phyloP scores from a whole-genome alignment of 1,284 basidiomycete species.

The Pseudozyma pruni region DNA sequence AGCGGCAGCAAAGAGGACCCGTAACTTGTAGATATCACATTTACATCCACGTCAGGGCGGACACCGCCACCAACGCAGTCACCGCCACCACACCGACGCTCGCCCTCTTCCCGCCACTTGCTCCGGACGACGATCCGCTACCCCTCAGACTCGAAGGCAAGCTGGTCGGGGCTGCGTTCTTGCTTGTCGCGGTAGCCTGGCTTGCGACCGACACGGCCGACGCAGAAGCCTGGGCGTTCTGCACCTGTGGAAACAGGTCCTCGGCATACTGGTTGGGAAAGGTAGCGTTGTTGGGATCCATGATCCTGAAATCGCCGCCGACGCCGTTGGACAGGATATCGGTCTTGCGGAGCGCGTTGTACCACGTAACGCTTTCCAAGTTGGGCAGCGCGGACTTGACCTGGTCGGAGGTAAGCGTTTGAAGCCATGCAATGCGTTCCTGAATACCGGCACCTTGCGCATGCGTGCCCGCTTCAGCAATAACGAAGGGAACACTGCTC shows the following conservation, averaged over 20 bases:
- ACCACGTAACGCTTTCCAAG: conserved; percentile 65
- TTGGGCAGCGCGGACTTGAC: conserved; percentile 58
- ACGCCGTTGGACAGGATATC: conserved; percentile 43
- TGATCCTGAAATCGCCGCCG: conserved; percentile 42
- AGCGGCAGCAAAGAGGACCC: not conserved
- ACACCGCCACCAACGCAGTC: conserved; percentile 20
- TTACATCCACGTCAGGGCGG: conserved; percentile 19
- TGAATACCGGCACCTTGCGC: conserved; percentile 19
- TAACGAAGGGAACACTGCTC: conserved; percentile 61
- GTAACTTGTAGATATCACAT: not conserved
- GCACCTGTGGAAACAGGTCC: conserved; percentile 19
- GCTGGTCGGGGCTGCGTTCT: conserved; percentile 6
- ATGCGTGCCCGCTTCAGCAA: conserved; percentile 66
- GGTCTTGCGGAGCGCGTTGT: conserved; percentile 58
- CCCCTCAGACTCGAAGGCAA: conserved; percentile 14
- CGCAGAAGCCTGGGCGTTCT: conserved; percentile 6
- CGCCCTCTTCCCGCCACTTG: conserved; percentile 3
- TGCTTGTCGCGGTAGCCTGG: conserved; percentile 17
- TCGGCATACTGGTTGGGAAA: conserved; percentile 30
- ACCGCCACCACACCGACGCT: conserved; percentile 13
- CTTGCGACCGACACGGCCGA: conserved; percentile 13
- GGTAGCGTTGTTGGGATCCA: conserved; percentile 34
- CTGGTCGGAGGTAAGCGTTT: conserved; percentile 51
- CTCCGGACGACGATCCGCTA: not conserved
- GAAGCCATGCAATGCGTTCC: conserved; percentile 60